These are phyloP conservation scores for Paracorniculantispora psalliotae DNA, from an alignment of 2,329 filamentous ascomycete species.

Conservation along the genomic window DNA sequence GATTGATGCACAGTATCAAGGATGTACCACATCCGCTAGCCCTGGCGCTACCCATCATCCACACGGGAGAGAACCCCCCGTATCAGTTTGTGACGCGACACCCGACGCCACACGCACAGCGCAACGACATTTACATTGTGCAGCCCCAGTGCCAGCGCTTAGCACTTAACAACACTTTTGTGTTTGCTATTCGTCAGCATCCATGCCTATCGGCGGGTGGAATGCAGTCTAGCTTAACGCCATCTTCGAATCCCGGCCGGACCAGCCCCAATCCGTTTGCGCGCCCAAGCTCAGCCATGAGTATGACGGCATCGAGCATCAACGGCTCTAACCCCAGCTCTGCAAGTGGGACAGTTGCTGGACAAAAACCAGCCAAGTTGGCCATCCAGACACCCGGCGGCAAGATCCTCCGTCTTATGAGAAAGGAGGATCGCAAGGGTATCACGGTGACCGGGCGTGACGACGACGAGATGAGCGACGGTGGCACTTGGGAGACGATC, in stretches of 20 bases:
- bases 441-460: slow-evolving; percentile 41
- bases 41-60: slow-evolving; percentile 82
- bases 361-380: slow-evolving; percentile 86
- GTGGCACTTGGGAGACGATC: slow-evolving; percentile 81
- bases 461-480: slow-evolving; percentile 59
- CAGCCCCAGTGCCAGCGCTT: slow-evolving; percentile 89
- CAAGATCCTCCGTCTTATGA: slow-evolving; percentile 84
- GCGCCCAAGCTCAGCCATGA: slow-evolving; percentile 59
- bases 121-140: slow-evolving; percentile 93
- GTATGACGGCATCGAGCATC: slow-evolving; percentile 55
- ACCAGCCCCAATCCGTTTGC: slow-evolving; percentile 57
- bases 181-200: slow-evolving; percentile 93
- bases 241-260: slow-evolving; percentile 42
- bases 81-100: slow-evolving; percentile 93
- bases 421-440: slow-evolving; percentile 66
- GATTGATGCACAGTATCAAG: slow-evolving; percentile 95
- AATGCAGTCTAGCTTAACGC: slow-evolving; percentile 34
- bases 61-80: slow-evolving; percentile 85
- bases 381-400: slow-evolving; percentile 92
- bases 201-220: slow-evolving; percentile 51
- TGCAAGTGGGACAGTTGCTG: slow-evolving; percentile 47
- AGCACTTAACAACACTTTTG: slow-evolving; percentile 94
- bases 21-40: slow-evolving; percentile 92
- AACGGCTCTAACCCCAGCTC: slow-evolving; percentile 54
- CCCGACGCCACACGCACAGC: slow-evolving; percentile 94